Base-by-base conservation (phyloP, 306 rosid genomes). In the Acmispon strigosus region DNA sequence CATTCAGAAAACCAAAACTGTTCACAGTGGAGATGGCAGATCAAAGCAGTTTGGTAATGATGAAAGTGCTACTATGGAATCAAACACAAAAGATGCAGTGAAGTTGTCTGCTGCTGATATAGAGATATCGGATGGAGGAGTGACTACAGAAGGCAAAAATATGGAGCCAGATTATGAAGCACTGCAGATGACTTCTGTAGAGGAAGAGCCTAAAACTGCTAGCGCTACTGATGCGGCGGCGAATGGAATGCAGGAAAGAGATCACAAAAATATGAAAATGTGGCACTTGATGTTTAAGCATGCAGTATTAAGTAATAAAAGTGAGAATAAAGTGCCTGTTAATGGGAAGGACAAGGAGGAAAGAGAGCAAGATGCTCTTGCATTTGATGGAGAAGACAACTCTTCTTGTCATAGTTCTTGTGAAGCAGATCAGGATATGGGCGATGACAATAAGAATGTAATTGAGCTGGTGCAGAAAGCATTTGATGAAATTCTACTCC, bases 231-330 rank as follows among this genome's bases (percentile, higher is more conserved):
- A 62, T 71, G 72, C 20, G 17, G 62, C 20, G 14, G 62, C 77
- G 53, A 14, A 43, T 10, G 57, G 27, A 63, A 68, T 51, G 68
- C 80, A 81, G 60, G 76, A 72, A 57, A 86, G 77, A 53, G 87
- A 86, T 86, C 80, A 69, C 22, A 89, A 85, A 63, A 85, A 84
- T 53, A 24, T 85, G 22, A 85, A 53, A 59, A 87, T 83, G 95
- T 91, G 97, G 99, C 87, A 75, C 52, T 81, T 89, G 85, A 83
- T 94, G 78, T 91, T 84, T 79, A 94, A 91, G 77, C 88, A 91
- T 72, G 85, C 96, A 8, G 85, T 89, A 10, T 58, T 76, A 57
- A 76, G 78, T n/a, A 32, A 27, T 36, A 75, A 55, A 57, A 77
- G 32, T 27, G 86, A 73, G 53, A 67, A 76, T 22, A 68, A 80